Base-by-base conservation (phyloP, 345 rosid species). In the Bruguiera gymnorhiza region DNA sequence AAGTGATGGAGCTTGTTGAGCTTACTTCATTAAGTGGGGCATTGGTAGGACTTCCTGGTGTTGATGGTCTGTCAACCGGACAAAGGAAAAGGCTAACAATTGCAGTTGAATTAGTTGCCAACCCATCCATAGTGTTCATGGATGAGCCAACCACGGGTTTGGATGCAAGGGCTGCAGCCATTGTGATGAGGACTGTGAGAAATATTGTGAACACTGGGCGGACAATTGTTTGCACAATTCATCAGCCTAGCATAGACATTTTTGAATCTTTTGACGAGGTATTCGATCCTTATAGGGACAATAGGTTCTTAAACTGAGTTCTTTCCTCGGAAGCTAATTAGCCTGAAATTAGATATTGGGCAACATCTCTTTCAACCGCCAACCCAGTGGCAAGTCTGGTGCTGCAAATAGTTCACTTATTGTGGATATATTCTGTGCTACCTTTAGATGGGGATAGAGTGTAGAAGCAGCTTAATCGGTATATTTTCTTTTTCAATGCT, bases 261-360 rank as follows among this genome's bases (percentile, higher is more conserved):
- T 92, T 95, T 75, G 99, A 95, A 75, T 89, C 99, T 36, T 95
- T 95, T 70, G 99, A 95, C 68, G 99, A 95, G 97, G 98, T 94
- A n/a, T 11, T 63, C 62, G 10, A 66, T 51, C 71, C 64, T 75
- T 68, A 11, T 62, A 7, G 31, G 62, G 61, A 52, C 46, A 68
- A 21, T 6, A 63, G 29, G 34, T 37, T 72, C 56, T 63, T 13
- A 32, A 67, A 53, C 30, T 2, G 20, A 51, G 26, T 64, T 72
- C 59, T 46, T 62, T 56, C 31, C 30, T 60, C 39, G 43, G 43
- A 32, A 63, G 62, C 8, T 43, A n/a, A 31, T 60, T 18, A 34
- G 27, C 18, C 34, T 24, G 57, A 60, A 72, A 61, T 69, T 48
- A 48, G 60, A 73, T 16, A 20, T 10, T 72, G 32, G 39, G 67